A percentile compares a stretch with the other conserved stretches of the same genome.
Conservation (phyloP, 257 asterid genomes). For the Thymus mandschuricus region DNA sequence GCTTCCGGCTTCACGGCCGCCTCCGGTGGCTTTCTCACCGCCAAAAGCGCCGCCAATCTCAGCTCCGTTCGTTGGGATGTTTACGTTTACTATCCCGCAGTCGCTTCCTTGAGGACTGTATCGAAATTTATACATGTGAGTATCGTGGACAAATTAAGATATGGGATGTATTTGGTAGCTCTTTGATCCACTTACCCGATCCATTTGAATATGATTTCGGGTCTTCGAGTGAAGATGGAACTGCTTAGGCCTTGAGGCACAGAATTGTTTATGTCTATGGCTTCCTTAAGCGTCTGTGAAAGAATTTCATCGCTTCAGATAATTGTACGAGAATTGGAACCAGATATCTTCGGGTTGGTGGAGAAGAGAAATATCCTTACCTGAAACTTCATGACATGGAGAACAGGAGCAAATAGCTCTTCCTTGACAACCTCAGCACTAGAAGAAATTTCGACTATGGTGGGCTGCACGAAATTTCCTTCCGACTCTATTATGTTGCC, state of each 20-base stretch:
- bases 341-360: constrained; percentile 1
- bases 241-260: constrained; percentile 99
- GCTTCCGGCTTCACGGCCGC: constrained; percentile 99
- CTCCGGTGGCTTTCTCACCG: constrained; percentile 97
- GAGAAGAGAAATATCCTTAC: constrained; percentile 34
- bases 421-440: constrained; percentile 79
- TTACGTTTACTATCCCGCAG: constrained; percentile 96
- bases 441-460: constrained; percentile 82
- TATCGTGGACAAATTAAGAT: background rate
- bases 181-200: constrained; percentile 67
- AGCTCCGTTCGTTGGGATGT: constrained; percentile 97
- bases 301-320: constrained; percentile 9
- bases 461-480: constrained; percentile 94
- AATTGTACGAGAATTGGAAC: constrained; percentile 1
- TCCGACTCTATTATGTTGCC: constrained; percentile 70
- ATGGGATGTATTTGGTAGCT: background rate
- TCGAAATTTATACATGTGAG: constrained; percentile 22
- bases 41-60: constrained; percentile 99
- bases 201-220: constrained; percentile 91
- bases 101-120: constrained; percentile 94
- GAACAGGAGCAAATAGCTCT: constrained; percentile 98
- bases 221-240: constrained; percentile 88
- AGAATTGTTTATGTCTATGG: constrained; percentile 86
- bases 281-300: constrained; percentile 87
- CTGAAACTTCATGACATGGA: constrained; percentile 92